These are phyloP conservation scores for Rhododendron vialii DNA, from an alignment of 148 eudicot species.

Conservation along the genomic window DNA sequence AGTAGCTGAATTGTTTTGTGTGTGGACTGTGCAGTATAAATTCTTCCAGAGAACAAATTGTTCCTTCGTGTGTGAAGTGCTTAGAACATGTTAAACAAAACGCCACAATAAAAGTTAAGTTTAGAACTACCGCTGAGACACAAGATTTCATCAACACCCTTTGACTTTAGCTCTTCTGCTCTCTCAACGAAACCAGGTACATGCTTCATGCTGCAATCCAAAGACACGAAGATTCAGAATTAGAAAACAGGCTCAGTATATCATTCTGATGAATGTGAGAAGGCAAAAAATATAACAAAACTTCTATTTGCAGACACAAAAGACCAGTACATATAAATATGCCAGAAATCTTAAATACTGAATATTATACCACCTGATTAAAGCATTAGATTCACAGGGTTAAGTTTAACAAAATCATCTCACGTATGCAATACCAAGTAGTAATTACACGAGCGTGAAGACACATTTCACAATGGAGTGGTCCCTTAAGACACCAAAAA, in stretches of 20 bases:
- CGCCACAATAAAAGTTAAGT: background rate
- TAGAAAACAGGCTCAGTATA: background rate
- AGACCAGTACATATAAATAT: background rate
- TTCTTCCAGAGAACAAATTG: background rate
- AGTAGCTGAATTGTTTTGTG: background rate
- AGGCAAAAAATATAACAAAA: background rate
- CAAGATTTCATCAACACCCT: conserved; percentile 24
- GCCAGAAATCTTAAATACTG: background rate
- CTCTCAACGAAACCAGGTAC: conserved; percentile 27
- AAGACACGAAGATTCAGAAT: background rate
- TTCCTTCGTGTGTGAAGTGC: background rate
- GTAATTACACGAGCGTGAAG: background rate
- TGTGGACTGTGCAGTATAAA: background rate
- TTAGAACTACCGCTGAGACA: conserved; percentile 24
- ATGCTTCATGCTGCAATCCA: conserved; percentile 20
- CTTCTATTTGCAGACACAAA: background rate
- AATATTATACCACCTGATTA: background rate
- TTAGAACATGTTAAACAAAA: background rate
- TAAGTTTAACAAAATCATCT: background rate
- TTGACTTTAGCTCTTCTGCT: conserved; percentile 27
- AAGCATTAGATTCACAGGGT: background rate
- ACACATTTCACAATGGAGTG: background rate
- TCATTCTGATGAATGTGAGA: background rate
- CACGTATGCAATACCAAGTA: background rate
- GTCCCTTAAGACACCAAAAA: background rate